Evolutionary conservation across 2,329 filamentous ascomycete genomes (phyloP).

Genomic region (Phoma sp.): DNA sequence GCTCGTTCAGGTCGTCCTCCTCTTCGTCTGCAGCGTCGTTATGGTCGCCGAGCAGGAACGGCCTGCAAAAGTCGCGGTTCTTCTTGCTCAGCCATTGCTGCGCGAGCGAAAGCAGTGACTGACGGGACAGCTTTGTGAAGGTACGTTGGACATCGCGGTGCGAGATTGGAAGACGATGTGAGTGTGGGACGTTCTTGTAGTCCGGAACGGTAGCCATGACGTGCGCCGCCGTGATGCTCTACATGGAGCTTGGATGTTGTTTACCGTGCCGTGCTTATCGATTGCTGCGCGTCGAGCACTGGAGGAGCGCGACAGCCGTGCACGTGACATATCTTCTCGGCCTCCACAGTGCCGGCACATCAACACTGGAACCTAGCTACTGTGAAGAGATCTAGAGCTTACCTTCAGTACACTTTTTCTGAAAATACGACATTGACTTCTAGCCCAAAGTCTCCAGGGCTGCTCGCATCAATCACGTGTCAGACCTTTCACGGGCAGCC

Average conservation of each 20-base stretch:
- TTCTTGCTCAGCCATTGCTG: slow-evolving; percentile 77
- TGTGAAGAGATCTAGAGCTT: too few species aligned
- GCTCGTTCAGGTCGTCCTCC: slow-evolving; percentile 60
- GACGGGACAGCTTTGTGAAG: slow-evolving; percentile 72
- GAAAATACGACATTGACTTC: too few species aligned
- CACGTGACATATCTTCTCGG: too few species aligned
- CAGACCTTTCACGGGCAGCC: background rate
- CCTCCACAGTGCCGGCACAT: too few species aligned
- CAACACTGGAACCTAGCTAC: too few species aligned
- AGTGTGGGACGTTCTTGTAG: slow-evolving; percentile 72
- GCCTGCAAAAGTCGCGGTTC: slow-evolving; percentile 65
- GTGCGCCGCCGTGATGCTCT: slow-evolving; percentile 36
- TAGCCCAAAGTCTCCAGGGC: background rate
- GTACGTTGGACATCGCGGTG: slow-evolving; percentile 70
- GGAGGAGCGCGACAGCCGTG: too few species aligned
- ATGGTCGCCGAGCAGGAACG: slow-evolving; percentile 57
- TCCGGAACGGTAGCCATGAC: slow-evolving; percentile 68
- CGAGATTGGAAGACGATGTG: slow-evolving; percentile 69
- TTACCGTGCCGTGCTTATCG: slow-evolving; percentile 30
- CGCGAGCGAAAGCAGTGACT: slow-evolving; percentile 73
- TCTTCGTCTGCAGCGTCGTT: slow-evolving; percentile 56
- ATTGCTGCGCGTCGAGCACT: slow-evolving; percentile 20
- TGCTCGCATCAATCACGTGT: slow-evolving; percentile 12
- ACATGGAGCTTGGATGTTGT: slow-evolving; percentile 33
- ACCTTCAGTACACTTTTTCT: too few species aligned